A percentile compares a stretch with the other conserved stretches of the same genome.
These are phyloP conservation scores for Kwoniella mangroviensis DNA, from an alignment of 768 basidiomycete species.

Conservation along the genomic window DNA sequence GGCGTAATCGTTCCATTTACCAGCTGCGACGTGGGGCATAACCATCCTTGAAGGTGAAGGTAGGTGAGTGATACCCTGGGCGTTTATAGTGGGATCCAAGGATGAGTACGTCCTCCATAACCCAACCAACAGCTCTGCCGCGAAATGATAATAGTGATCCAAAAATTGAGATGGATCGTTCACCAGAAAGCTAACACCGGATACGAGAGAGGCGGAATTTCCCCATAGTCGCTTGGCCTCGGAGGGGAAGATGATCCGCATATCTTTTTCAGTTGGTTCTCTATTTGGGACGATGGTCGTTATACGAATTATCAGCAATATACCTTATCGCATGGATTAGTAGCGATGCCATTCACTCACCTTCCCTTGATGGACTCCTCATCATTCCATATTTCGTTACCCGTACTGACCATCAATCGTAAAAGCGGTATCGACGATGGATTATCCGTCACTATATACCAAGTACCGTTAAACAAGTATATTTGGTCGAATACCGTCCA, in stretches of 20 bases:
- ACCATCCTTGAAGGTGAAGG: conserved; percentile 75
- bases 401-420: conserved; percentile 73
- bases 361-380: conserved; percentile 62
- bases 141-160: conserved; percentile 92
- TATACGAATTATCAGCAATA: background rate
- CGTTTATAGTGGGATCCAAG: conserved; percentile 71
- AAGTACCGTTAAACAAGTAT: conserved; percentile 78
- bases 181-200: conserved; percentile 78
- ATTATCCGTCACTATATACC: conserved; percentile 78
- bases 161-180: conserved; percentile 87
- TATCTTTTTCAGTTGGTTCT: conserved; percentile 76
- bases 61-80: conserved; percentile 71
- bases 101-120: conserved; percentile 90
- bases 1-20: conserved; percentile 88
- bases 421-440: conserved; percentile 71
- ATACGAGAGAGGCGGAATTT: conserved; percentile 71
- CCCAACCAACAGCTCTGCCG: conserved; percentile 88
- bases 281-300: conserved; percentile 48
- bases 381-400: conserved; percentile 66
- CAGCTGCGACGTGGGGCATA: conserved; percentile 74
- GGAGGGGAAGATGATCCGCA: conserved; percentile 72
- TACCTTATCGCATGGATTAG: background rate
- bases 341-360: conserved; percentile 30
- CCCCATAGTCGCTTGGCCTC: conserved; percentile 75
- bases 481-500: conserved; percentile 89